Evolutionary conservation across 2,329 filamentous ascomycete species (phyloP).

Genomic region (Pestalotiopsis sp.): DNA sequence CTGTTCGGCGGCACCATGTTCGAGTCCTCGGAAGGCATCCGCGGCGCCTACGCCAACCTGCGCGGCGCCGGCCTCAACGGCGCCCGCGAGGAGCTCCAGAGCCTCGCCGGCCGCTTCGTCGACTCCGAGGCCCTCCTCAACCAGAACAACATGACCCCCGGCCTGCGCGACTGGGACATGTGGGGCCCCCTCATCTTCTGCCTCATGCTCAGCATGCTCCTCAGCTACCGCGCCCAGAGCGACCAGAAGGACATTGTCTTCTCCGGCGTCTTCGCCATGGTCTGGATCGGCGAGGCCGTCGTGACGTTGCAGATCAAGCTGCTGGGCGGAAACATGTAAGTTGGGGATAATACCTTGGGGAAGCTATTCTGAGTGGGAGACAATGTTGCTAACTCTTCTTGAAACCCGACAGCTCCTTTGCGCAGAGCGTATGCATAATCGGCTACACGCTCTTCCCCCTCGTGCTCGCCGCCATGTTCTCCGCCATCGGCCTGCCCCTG

Average conservation of each 20-base stretch:
- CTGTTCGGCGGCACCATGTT: conserved; percentile 74
- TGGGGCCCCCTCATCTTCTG: conserved; percentile 98
- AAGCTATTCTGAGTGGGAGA: not conserved
- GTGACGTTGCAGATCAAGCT: conserved; percentile 98
- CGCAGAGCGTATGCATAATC: conserved; percentile 96
- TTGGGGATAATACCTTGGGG: conserved; percentile 26
- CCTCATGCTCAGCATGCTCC: conserved; percentile 80
- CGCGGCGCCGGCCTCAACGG: conserved; percentile 60
- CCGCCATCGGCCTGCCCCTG: conserved; percentile 76
- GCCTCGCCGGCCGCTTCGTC: conserved; percentile 63
- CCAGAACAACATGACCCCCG: conserved; percentile 80
- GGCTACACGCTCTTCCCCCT: conserved; percentile 97
- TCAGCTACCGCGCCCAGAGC: conserved; percentile 78
- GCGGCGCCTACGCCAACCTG: conserved; percentile 65
- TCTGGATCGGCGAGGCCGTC: conserved; percentile 95
- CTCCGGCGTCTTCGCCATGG: conserved; percentile 92
- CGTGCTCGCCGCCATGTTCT: conserved; percentile 88
- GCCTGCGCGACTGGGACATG: conserved; percentile 93
- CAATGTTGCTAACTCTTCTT: not conserved
- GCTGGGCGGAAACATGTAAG: conserved; percentile 94
- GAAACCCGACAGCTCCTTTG: conserved; percentile 74
- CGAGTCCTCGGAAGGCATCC: conserved; percentile 54
- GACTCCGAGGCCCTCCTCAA: conserved; percentile 63
- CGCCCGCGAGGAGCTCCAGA: conserved; percentile 64
- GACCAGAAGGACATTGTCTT: conserved; percentile 90